Conservation (phyloP, 2,329 filamentous ascomycete species). For the Reticulascus tulasneorum region DNA sequence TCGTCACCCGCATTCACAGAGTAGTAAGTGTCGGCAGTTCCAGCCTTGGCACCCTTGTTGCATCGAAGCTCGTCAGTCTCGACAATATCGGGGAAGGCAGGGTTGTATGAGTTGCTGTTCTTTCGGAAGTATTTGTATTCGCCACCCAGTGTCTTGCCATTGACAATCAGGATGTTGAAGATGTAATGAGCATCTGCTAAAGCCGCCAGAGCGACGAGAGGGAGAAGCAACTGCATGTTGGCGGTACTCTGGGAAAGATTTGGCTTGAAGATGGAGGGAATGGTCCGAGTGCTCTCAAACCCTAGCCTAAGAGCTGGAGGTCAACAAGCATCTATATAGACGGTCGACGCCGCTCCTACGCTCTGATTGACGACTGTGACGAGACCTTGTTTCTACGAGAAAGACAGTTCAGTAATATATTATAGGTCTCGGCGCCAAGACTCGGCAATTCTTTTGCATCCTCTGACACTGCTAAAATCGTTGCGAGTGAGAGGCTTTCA, state of each 20-base stretch:
- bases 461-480: no score
- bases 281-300: no score
- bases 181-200: conserved; percentile 18
- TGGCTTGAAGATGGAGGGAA: neutral
- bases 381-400: no score
- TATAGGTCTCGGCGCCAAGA: no score
- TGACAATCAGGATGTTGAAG: conserved; percentile 18
- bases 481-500: no score
- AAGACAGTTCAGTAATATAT: no score
- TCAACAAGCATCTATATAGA: no score
- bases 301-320: no score
- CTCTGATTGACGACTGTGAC: no score
- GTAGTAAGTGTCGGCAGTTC: conserved; percentile 4
- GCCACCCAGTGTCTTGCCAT: conserved; percentile 15
- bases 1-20: conserved; percentile 13
- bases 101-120: conserved; percentile 15
- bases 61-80: conserved; percentile 10
- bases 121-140: conserved; percentile 17
- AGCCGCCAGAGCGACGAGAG: conserved; percentile 6
- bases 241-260: no score
- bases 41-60: conserved; percentile 7
- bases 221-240: neutral
- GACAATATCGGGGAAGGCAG: conserved; percentile 8
- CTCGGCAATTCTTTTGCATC: no score
- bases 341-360: no score